Conservation (phyloP, 2,329 filamentous ascomycete genomes). For the Bimuria novae-zelandiae region DNA sequence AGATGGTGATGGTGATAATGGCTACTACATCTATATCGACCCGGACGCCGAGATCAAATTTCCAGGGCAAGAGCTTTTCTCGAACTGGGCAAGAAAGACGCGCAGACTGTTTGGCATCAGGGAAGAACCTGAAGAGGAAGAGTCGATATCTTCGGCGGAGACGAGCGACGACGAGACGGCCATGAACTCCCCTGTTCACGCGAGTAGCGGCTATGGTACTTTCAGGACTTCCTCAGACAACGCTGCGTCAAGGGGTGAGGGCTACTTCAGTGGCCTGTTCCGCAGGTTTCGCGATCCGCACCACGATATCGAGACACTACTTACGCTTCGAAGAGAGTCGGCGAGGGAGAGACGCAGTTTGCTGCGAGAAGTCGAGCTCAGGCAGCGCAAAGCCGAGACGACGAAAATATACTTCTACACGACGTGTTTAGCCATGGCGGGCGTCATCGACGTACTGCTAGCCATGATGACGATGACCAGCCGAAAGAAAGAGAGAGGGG, state of each 20-base stretch:
- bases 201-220: conserved; percentile 54
- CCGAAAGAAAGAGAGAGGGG: conserved; percentile 66
- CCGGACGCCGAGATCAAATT: conserved; percentile 66
- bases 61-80: conserved; percentile 66
- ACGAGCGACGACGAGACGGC: conserved; percentile 58
- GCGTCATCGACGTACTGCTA: conserved; percentile 68
- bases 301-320: conserved; percentile 51
- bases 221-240: conserved; percentile 13
- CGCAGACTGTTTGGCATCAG: conserved; percentile 31
- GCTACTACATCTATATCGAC: conserved; percentile 75
- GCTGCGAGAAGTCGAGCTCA: conserved; percentile 33
- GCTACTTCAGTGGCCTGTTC: conserved; percentile 42
- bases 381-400: conserved; percentile 41
- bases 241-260: conserved; percentile 13
- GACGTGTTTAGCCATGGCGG: conserved; percentile 61
- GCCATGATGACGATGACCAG: conserved; percentile 70
- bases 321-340: conserved; percentile 11
- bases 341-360: conserved; percentile 54
- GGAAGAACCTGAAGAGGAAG: conserved; percentile 26
- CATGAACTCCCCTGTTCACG: conserved; percentile 48
- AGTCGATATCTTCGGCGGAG: conserved; percentile 41
- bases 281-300: conserved; percentile 29
- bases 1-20: conserved; percentile 60
- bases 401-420: conserved; percentile 48
- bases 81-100: conserved; percentile 40